phyloP scores from a whole-genome alignment of 257 asterid species.

The Gentiana straminea region DNA sequence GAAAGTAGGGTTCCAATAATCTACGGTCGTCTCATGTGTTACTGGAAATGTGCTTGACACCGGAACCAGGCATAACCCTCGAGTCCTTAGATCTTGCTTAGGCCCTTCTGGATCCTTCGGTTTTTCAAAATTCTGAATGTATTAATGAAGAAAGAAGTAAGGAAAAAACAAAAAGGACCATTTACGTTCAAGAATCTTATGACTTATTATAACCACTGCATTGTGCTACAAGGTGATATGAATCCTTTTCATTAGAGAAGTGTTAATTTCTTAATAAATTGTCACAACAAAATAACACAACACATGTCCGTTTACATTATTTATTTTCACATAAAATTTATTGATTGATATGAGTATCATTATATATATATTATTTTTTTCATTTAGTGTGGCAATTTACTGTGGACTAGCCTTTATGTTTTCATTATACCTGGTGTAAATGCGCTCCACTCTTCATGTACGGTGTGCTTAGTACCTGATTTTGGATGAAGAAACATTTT shows the following conservation, averaged over 20 bases:
- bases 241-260: too few relatives aligned
- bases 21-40: constrained; percentile 63
- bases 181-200: too few relatives aligned
- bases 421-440: constrained; percentile 25
- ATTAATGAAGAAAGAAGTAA: not conserved
- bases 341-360: too few relatives aligned
- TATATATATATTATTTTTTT: too few relatives aligned
- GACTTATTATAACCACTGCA: too few relatives aligned
- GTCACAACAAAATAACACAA: not conserved
- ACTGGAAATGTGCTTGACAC: constrained; percentile 82
- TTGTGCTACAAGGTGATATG: too few relatives aligned
- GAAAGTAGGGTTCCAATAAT: constrained; percentile 84
- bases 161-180: too few relatives aligned
- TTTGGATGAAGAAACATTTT: not conserved
- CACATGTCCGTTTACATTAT: too few relatives aligned
- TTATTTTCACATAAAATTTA: too few relatives aligned
- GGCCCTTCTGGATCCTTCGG: constrained; percentile 46
- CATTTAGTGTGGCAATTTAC: not conserved
- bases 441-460: constrained; percentile 84
- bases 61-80: constrained; percentile 85
- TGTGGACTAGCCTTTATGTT: not conserved
- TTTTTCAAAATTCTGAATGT: constrained; percentile 37
- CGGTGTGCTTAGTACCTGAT: constrained; percentile 61
- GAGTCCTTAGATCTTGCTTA: constrained; percentile 65
- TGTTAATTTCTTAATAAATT: constrained; percentile 10